Conservation (phyloP, 192 early-diverging fungal genomes). For the Coemansia sp. region DNA sequence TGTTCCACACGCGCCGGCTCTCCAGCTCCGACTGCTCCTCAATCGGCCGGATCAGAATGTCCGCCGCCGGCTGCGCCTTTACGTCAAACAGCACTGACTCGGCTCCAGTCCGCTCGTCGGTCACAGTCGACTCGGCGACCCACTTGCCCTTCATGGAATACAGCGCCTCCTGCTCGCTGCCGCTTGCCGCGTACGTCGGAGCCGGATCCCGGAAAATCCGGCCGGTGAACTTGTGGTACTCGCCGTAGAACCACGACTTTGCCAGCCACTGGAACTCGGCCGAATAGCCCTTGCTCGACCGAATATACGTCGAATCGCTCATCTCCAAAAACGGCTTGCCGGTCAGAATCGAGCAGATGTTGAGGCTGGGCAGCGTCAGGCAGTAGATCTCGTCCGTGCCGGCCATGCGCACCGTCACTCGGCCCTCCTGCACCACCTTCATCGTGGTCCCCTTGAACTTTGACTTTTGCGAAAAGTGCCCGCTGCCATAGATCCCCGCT, state of each 20-base stretch:
- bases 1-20: slow-evolving; percentile 66
- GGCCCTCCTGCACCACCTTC: slow-evolving; percentile 74
- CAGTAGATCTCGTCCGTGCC: slow-evolving; percentile 64
- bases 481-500: slow-evolving; percentile 58
- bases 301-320: slow-evolving; percentile 57
- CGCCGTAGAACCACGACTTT: slow-evolving; percentile 75
- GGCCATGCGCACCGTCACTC: slow-evolving; percentile 61
- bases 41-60: slow-evolving; percentile 57
- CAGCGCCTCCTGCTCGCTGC: slow-evolving; percentile 21
- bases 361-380: slow-evolving; percentile 68
- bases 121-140: slow-evolving; percentile 61
- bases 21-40: slow-evolving; percentile 60
- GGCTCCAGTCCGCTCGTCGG: slow-evolving; percentile 50
- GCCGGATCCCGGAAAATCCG: slow-evolving; percentile 41
- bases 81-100: slow-evolving; percentile 60
- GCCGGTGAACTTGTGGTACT: slow-evolving; percentile 73
- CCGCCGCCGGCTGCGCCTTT: slow-evolving; percentile 45
- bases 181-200: slow-evolving; percentile 15
- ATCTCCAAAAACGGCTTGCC: slow-evolving; percentile 63
- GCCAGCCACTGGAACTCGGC: slow-evolving; percentile 68
- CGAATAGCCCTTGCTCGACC: slow-evolving; percentile 51
- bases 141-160: slow-evolving; percentile 62
- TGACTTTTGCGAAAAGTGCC: slow-evolving; percentile 60
- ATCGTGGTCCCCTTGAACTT: slow-evolving; percentile 72
- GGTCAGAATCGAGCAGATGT: slow-evolving; percentile 70